Base-by-base conservation (phyloP, 1,284 basidiomycete genomes). In the Cryptococcus amylolentus region DNA sequence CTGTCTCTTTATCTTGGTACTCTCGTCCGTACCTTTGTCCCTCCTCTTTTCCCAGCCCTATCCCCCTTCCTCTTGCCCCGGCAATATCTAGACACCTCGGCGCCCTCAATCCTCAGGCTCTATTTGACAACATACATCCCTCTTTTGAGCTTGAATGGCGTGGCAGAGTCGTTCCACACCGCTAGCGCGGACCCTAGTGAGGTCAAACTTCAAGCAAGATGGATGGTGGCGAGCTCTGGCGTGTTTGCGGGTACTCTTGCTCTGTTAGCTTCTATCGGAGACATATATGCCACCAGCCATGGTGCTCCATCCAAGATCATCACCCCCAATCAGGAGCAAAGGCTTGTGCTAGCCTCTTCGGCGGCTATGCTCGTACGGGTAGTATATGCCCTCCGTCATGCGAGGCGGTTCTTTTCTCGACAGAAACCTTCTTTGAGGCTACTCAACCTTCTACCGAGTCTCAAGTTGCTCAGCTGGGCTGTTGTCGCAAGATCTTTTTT, bases 161-260 rank as follows among this genome's bases (percentile, higher is more conserved):
- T 89, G 1, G 79, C 94, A 23, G 93, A 97, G 73, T 88, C 91
- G 0, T 94, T 94, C 76, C 82, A 93, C 63, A 84, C 88, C 2
- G 88, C 89, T 51, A 85, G 86, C 1, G 88, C 90, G 0, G 59
- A 62, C 1, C 70, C 74, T 0, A 52, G 18, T 0, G 58, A 74
- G 55, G 65, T 76, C 39, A 62, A 62, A 14, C 52, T 13, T 4
- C 74, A 76, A 55, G 68, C 67, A 1, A 59, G 52, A 46, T 71
- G 66, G 62, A 76, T 76, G 74, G 53, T 71, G 37, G 64, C 54
- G 1, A 62, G 60, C 16, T 71, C 69, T 1, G 61, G 37, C 1
- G 62, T 61, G 16, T 76, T 76, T 45, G 69, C 67, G 0, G 44
- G 38, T 6, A 41, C 60, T 3, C 58, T 76, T 8, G 57, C 54